A percentile compares a stretch with the other conserved stretches of the same genome.
Evolutionary conservation across 352 stramenopile species (phyloP).

Genomic region (Elongisporangium anandrum): DNA sequence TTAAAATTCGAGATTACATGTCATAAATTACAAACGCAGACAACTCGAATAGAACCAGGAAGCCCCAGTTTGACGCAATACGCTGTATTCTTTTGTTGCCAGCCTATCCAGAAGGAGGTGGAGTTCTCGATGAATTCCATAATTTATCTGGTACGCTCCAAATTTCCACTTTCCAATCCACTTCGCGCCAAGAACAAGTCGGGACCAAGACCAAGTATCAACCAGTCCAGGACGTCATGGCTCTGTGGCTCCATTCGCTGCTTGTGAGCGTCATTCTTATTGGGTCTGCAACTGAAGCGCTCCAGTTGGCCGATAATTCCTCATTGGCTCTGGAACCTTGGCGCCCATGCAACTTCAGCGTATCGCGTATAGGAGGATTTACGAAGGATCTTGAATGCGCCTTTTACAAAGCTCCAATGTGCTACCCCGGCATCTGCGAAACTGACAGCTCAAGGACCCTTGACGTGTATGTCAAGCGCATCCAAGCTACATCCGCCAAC

Average conservation of each 20-base stretch:
- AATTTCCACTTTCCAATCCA: neutral
- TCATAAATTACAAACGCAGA: no score
- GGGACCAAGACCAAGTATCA: neutral
- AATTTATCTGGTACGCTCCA: neutral
- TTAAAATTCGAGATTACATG: no score
- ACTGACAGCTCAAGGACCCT: conserved; percentile 10
- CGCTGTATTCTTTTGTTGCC: no score
- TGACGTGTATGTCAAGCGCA: conserved; percentile 39
- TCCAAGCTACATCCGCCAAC: conserved; percentile 11
- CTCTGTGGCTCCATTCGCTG: neutral
- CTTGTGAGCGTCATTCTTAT: neutral
- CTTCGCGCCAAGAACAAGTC: neutral
- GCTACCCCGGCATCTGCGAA: conserved; percentile 11
- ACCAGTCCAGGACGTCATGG: neutral
- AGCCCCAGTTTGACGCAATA: no score
- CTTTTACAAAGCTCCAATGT: conserved; percentile 12
- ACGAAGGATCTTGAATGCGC: conserved; percentile 8
- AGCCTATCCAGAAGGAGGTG: no score
- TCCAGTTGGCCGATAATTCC: neutral
- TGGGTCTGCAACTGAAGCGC: neutral
- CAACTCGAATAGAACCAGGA: no score
- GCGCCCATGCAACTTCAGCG: no score
- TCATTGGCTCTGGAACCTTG: neutral
- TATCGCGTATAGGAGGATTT: no score
- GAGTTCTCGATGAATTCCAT: no score